Conservation (phyloP, 208 protist genomes). For the Leishmania amazonensis region DNA sequence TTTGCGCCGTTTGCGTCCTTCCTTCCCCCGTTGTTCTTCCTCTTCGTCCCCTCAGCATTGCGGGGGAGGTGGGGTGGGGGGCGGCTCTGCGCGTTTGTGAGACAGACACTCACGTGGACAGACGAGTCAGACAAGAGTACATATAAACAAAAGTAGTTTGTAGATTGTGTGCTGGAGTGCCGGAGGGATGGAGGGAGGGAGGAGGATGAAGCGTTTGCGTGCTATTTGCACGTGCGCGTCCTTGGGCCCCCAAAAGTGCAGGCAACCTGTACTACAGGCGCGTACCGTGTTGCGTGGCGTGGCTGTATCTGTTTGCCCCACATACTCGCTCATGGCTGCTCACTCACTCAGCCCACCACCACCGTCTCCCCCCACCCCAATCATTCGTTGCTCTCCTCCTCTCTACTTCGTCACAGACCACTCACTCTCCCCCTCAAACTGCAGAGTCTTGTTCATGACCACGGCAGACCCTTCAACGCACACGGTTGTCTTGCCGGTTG, state of each 20-base stretch:
- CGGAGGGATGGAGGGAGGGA: background rate
- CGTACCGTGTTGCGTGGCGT: background rate
- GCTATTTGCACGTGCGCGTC: background rate
- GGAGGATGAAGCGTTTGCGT: background rate
- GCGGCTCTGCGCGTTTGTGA: conserved; percentile 3
- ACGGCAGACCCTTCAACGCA: conserved; percentile 80
- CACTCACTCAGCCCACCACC: background rate
- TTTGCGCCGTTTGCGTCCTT: background rate
- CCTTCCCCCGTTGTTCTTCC: background rate
- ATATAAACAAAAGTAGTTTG: background rate
- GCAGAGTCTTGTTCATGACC: conserved; percentile 80
- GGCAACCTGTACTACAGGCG: background rate
- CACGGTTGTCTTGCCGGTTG: conserved; percentile 47
- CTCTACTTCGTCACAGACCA: conserved; percentile 54
- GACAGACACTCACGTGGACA: background rate
- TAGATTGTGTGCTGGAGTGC: background rate
- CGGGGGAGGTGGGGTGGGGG: background rate
- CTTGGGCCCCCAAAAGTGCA: background rate
- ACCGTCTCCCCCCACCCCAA: background rate
- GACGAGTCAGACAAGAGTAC: background rate
- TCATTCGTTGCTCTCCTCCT: conserved; percentile 1
- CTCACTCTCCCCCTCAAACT: conserved; percentile 82
- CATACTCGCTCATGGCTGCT: background rate
- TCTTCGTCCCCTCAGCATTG: background rate
- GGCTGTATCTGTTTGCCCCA: background rate